Base-by-base conservation (phyloP, 345 rosid species). In the Linum lewisii region DNA sequence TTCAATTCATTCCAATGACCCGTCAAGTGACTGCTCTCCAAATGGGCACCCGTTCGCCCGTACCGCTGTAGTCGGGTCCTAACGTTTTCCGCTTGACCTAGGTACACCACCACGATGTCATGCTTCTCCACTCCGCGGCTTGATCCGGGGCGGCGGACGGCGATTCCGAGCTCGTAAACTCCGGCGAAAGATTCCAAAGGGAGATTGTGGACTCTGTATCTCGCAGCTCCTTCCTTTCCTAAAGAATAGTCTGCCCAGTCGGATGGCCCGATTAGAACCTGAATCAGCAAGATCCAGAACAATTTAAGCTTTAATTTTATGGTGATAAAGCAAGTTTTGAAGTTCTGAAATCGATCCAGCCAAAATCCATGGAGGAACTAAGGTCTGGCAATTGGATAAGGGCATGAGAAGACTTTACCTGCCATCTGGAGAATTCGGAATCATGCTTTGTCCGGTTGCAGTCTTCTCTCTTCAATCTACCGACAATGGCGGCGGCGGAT, bases 81-180 rank as follows among this genome's bases (percentile, higher is more conserved):
- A 14, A 91, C 95, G 68, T 60, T 82, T 24, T 91, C 98, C 21
- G 96, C 90, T 77, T 88, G 84, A n/a, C 98, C 98, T 24, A 91
- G 71, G 64, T 91, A 91, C 7, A 71, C 84, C 63, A 74, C 87
- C 38, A 78, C 78, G 18, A 82, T 63, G 23, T 57, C 72, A 24
- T 72, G 68, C 87, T 78, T 85, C 42, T 63, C 66, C 5, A 58
- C 23, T 13, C 56, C 57, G 47, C 78, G 79, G 47, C 68, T 78
- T 21, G 67, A 69, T 8, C 60, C 64, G 19, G 63, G 32, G 0
- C 53, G 51, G 29, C 75, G 14, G 29, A 76, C 66, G 4, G 70
- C 71, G 11, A 82, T 54, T 5, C 88, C 98, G 14, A 91, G 86
- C 82, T 91, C 96, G 54, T 87, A 91, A 0, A 91, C 60, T 38